These are phyloP conservation scores for Arthrobotrys pseudoclavata DNA, from an alignment of 2,329 filamentous ascomycete genomes.

Conservation along the genomic window DNA sequence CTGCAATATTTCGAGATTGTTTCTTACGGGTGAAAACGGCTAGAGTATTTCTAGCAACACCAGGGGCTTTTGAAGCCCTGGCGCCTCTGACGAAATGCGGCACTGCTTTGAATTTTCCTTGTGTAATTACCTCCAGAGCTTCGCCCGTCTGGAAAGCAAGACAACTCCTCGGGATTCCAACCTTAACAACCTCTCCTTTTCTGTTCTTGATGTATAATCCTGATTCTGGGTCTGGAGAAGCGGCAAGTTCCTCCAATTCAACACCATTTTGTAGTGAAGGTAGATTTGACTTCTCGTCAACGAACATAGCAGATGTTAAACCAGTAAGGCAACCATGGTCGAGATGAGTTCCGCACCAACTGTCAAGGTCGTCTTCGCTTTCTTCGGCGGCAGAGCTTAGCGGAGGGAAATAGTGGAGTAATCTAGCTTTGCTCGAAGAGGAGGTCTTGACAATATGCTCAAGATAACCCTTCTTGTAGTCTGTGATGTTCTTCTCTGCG, in stretches of 20 bases:
- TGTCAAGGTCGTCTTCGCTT: constrained; percentile 66
- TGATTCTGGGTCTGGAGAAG: constrained; percentile 84
- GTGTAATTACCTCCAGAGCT: constrained; percentile 88
- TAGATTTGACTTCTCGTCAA: constrained; percentile 76
- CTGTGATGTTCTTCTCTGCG: constrained; percentile 81
- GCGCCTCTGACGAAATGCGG: constrained; percentile 93
- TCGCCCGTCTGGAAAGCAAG: constrained; percentile 97
- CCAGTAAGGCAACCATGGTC: constrained; percentile 94
- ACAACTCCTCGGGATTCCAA: constrained; percentile 89
- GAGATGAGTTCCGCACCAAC: constrained; percentile 90
- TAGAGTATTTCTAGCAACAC: constrained; percentile 84
- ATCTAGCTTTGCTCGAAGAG: constrained; percentile 87
- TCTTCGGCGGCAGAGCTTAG: constrained; percentile 66
- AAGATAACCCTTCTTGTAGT: constrained; percentile 82
- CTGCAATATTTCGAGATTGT: not conserved
- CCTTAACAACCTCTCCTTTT: constrained; percentile 84
- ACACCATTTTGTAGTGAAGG: constrained; percentile 65
- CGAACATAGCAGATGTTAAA: constrained; percentile 94
- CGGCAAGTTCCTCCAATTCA: constrained; percentile 77
- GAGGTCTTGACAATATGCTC: constrained; percentile 88
- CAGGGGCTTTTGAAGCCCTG: constrained; percentile 69
- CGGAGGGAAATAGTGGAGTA: constrained; percentile 92
- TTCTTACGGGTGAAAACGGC: constrained; percentile 84
- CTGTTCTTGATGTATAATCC: constrained; percentile 96
- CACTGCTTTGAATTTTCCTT: constrained; percentile 91